These are phyloP conservation scores for Exophiala sideris DNA, from an alignment of 2,329 filamentous ascomycete genomes.

Conservation along the genomic window DNA sequence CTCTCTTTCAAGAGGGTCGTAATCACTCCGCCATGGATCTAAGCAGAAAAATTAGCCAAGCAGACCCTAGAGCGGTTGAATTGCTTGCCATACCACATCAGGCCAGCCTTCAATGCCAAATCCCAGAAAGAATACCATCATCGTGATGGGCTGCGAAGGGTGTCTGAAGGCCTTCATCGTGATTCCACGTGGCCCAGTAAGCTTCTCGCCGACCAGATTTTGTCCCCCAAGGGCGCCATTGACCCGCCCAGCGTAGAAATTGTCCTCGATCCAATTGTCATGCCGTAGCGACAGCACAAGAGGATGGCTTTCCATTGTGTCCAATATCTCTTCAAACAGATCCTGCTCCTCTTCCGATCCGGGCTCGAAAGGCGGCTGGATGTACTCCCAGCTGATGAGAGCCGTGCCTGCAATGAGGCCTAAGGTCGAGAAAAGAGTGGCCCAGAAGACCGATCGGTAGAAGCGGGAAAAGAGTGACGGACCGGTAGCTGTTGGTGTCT, in stretches of 20 bases:
- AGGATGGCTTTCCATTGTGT: constrained; percentile 35
- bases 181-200: constrained; percentile 40
- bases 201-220: constrained; percentile 38
- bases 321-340: constrained; percentile 32
- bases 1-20: constrained; percentile 68
- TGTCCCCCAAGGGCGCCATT: constrained; percentile 5
- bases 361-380: constrained; percentile 30
- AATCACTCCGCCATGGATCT: constrained; percentile 63
- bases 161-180: constrained; percentile 59
- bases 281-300: constrained; percentile 38
- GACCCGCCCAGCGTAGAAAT: constrained; percentile 23
- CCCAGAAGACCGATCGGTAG: constrained; percentile 19
- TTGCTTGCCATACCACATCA: constrained; percentile 47
- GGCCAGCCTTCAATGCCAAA: constrained; percentile 66
- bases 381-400: constrained; percentile 29
- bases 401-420: constrained; percentile 24
- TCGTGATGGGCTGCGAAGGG: constrained; percentile 56
- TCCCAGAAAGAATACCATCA: constrained; percentile 64
- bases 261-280: constrained; percentile 38
- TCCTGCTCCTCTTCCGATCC: constrained; percentile 35
- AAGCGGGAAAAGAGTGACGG: constrained; percentile 17
- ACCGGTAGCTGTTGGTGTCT: not conserved
- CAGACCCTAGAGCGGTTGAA: not conserved
- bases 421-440: constrained; percentile 15
- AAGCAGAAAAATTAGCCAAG: constrained; percentile 1